Conservation (phyloP, 1,139 yeast genomes). For the Meyerozyma sp. region DNA sequence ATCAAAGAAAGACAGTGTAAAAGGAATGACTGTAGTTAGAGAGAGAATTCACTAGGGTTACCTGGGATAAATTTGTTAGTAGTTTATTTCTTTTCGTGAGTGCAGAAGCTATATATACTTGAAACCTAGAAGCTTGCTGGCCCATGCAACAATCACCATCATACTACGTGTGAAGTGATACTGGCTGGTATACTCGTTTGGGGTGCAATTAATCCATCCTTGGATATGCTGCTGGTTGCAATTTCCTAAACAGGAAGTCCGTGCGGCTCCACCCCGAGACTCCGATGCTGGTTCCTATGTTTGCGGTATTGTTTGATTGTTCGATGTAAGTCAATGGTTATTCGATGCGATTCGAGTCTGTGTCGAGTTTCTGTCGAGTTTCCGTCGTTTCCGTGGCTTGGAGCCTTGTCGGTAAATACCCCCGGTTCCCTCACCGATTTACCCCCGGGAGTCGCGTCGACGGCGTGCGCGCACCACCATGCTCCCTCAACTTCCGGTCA, state of each 20-base stretch:
- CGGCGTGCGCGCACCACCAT: neutral
- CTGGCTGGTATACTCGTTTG: conserved; percentile 14
- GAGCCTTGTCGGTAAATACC: neutral
- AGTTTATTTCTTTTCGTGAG: neutral
- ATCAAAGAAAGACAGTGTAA: conserved; percentile 14
- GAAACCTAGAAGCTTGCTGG: conserved; percentile 3
- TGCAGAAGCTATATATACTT: neutral
- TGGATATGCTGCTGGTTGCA: conserved; percentile 1
- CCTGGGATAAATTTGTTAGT: conserved; percentile 1
- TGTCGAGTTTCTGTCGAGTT: no score
- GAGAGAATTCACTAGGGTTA: conserved; percentile 8
- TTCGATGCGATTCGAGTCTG: no score
- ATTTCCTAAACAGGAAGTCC: conserved; percentile 1
- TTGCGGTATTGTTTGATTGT: neutral
- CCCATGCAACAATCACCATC: conserved; percentile 1
- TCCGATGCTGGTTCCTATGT: neutral
- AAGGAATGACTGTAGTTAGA: conserved; percentile 20
- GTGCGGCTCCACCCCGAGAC: neutral
- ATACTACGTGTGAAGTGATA: conserved; percentile 1
- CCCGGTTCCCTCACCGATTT: neutral
- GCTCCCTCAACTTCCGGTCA: neutral
- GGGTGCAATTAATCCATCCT: conserved; percentile 1
- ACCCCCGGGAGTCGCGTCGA: neutral
- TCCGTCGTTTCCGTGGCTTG: no score
- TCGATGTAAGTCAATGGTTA: no score